Base-by-base conservation (phyloP, 768 basidiomycete species). In the Artomyces pyxidatus region DNA sequence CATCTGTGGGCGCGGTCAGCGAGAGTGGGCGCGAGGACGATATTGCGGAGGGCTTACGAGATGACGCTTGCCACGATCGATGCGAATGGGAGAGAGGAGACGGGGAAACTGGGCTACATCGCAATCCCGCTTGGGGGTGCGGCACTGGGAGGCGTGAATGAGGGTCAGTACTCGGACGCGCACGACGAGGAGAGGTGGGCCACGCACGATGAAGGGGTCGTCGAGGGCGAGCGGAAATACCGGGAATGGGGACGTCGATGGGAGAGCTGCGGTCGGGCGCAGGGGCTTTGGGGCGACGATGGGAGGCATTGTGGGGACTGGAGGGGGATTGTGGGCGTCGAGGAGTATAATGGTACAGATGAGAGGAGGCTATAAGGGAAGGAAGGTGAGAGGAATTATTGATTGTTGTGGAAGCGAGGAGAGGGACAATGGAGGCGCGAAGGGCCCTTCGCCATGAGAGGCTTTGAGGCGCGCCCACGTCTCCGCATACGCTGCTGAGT, bases 151-250 rank as follows among this genome's bases (percentile, higher is more conserved):
- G 32, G 41, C 22, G 32, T 29, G 35, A n/a, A 23, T 17, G 39
- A 51, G 21, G 37, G 23, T 16, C 9, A n/a, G 37, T 17, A 45
- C 42, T 32, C 42, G 48, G 45, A 45, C 12, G 26, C 26, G 29
- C 12, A 48, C 14, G 25, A 16, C 14, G 21, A 17, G 17, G 21
- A 29, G 26, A 27, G 6, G 29, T 23, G 25, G 32, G 39, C 14
- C 10, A 45, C 56, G 45, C 14, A 57, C 56, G 45, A 57, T 57
- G 41, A 57, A 57, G 26, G 56, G 56, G 37, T 57, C 56, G 38
- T 57, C 53, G 29, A 55, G 37, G 30, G 32, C 44, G 37, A 43
- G 43, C 21, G 49, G 50, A 16, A 55, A 30, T n/a, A 42, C 32
- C 22, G 53, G 48, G 4, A 8, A 8, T 9, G 53, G 50, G 41